Evolutionary conservation across 495 filamentous ascomycete genomes (phyloP).

Genomic region (Lasiosphaeriaceae sp.): DNA sequence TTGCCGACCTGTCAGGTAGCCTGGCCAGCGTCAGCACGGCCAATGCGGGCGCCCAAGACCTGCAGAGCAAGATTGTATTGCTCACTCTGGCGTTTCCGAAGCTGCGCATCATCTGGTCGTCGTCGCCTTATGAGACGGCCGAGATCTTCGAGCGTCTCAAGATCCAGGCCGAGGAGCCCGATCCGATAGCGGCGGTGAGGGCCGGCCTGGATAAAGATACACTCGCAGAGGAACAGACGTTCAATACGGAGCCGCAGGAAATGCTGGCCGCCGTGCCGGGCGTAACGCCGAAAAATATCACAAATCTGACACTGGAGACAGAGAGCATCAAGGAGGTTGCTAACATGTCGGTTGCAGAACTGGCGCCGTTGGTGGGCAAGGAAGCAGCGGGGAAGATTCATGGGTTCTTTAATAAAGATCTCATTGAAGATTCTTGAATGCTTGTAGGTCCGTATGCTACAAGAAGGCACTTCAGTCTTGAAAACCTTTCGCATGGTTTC

Average conservation of each 20-base stretch:
- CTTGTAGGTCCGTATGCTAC: no score
- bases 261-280: conserved; percentile 86
- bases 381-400: conserved; percentile 76
- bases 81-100: conserved; percentile 89
- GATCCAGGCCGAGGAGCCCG: conserved; percentile 80
- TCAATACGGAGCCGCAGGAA: conserved; percentile 66
- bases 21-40: conserved; percentile 50
- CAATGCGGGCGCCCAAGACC: conserved; percentile 58
- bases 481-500: no score
- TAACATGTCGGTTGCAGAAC: conserved; percentile 74
- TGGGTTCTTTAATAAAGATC: conserved; percentile 80
- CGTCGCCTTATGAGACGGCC: conserved; percentile 89
- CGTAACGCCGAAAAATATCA: conserved; percentile 72
- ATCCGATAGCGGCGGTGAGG: conserved; percentile 81
- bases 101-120: conserved; percentile 89
- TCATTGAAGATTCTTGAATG: conserved; percentile 45
- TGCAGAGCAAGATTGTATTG: conserved; percentile 89
- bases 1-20: conserved; percentile 73
- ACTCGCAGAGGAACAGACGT: conserved; percentile 51
- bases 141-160: conserved; percentile 95
- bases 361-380: conserved; percentile 69
- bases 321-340: conserved; percentile 78
- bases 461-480: no score
- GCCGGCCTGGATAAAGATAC: conserved; percentile 68
- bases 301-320: conserved; percentile 64